Base-by-base conservation (phyloP, 1,284 basidiomycete species). In the Austroboletus niveus region DNA sequence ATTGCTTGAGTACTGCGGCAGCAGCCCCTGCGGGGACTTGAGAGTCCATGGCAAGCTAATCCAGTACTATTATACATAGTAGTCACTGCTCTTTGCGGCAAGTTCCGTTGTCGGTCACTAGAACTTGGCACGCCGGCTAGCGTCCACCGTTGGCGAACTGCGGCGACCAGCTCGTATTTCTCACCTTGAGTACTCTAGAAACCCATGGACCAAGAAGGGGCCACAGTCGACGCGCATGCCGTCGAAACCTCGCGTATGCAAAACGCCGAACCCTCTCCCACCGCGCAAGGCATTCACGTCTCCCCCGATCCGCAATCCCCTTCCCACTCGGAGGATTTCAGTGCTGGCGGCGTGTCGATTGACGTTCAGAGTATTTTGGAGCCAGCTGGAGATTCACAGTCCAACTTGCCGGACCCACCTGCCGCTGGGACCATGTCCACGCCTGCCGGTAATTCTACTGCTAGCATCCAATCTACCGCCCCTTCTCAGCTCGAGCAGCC, bases 1-100 rank as follows among this genome's bases (percentile, higher is more conserved):
- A 96, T 14, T 80, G 85, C 62, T 84, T 81, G 27, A 95, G 72
- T 24, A 95, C 83, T 22, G 89, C 88, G 15, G 85, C 82, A 39
- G 88, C 81, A 22, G 84, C 86, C 35, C 63, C 76, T 34, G 68
- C 55, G 3, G 87, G 87, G n/a, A 84, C 65, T 29, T 56, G 56
- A 12, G 70, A 52, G 44, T 59, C 54, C 64, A 70, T 69, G 42
- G 35, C 34, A 32, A 53, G 39, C 15, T n/a, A 35, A 27, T 39
- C 35, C 12, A 17, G n/a, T 17, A 38, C 14, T 14, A 15, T 9
- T 7, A 8, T 15, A 6, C 24, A 24, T 42, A 29, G 41, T 17
- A 8, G 14, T 29, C 8, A 9, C 27, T n/a, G 4, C 11, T 8
- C 5, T 14, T 14, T 32, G 29, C 65, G 64, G 64, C 63, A 71